Conservation (phyloP, 2,329 filamentous ascomycete species). For the Fusarium penzigii region DNA sequence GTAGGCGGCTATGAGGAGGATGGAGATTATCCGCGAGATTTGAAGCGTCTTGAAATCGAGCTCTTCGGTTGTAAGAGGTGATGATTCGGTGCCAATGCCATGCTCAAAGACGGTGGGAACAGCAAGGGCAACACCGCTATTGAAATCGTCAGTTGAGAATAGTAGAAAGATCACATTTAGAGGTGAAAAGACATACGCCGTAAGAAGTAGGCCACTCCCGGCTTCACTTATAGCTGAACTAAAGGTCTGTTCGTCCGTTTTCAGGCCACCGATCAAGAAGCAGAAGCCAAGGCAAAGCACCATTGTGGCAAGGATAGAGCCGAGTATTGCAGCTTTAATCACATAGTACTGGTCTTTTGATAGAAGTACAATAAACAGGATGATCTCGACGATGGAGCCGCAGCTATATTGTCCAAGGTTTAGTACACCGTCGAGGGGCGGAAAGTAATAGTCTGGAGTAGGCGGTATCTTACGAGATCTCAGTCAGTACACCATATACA, state of each 20-base stretch:
- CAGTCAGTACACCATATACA: conserved; percentile 64
- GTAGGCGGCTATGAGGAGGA: conserved; percentile 72
- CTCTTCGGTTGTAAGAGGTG: conserved; percentile 29
- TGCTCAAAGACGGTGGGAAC: conserved; percentile 59
- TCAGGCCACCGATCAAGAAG: conserved; percentile 75
- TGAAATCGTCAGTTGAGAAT: conserved; percentile 29
- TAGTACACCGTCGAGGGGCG: neutral
- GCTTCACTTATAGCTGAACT: conserved; percentile 77
- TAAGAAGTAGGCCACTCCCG: conserved; percentile 74
- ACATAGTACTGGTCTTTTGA: conserved; percentile 59
- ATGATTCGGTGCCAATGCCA: conserved; percentile 37
- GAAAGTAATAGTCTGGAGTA: neutral
- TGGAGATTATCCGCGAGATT: conserved; percentile 70
- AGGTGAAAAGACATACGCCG: conserved; percentile 60
- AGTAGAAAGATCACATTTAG: conserved; percentile 1
- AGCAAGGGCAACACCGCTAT: conserved; percentile 37
- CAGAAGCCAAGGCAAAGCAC: conserved; percentile 77
- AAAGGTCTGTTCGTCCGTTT: conserved; percentile 68
- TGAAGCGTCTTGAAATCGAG: conserved; percentile 57
- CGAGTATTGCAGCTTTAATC: conserved; percentile 80
- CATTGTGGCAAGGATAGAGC: conserved; percentile 80
- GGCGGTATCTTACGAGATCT: conserved; percentile 49
- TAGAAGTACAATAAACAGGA: conserved; percentile 79
- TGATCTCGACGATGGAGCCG: conserved; percentile 77
- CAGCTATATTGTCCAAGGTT: conserved; percentile 39